Conservation (phyloP, 345 rosid genomes). For the Gossypium rotundifolium region DNA sequence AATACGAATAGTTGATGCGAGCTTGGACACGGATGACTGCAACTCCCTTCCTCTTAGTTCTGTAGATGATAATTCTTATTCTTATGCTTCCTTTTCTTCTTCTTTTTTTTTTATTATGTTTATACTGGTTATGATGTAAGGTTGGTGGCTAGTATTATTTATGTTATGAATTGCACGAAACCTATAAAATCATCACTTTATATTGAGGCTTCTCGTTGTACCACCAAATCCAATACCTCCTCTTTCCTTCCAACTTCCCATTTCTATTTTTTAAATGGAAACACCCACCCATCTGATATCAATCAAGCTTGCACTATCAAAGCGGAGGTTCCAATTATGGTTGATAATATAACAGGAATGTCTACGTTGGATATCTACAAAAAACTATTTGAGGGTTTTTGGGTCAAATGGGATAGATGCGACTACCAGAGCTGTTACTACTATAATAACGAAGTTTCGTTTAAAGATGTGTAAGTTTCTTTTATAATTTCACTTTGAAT, state of each 20-base stretch:
- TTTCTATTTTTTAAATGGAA: background rate
- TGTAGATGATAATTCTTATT: no score
- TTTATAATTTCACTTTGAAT: no score
- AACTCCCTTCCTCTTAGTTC: background rate
- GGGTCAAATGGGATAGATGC: background rate
- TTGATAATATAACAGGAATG: background rate
- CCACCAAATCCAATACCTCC: background rate
- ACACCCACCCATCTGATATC: background rate
- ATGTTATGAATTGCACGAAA: background rate
- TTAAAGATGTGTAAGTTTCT: background rate
- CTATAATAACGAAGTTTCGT: no score
- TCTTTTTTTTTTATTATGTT: no score
- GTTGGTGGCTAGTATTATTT: background rate
- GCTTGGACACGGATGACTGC: background rate
- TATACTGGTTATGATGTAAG: no score
- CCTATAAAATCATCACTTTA: background rate
- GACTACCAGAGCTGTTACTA: rapidly evolving
- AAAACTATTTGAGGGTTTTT: background rate
- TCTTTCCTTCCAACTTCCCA: background rate
- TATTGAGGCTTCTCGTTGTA: background rate
- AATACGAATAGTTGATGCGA: background rate
- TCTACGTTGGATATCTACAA: background rate
- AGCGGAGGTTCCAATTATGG: background rate
- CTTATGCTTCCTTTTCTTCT: no score
- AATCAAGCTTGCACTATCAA: background rate